A percentile compares a stretch with the other conserved stretches of the same genome.
These are phyloP conservation scores for Geranium brycei DNA, from an alignment of 345 rosid species.

Conservation along the genomic window DNA sequence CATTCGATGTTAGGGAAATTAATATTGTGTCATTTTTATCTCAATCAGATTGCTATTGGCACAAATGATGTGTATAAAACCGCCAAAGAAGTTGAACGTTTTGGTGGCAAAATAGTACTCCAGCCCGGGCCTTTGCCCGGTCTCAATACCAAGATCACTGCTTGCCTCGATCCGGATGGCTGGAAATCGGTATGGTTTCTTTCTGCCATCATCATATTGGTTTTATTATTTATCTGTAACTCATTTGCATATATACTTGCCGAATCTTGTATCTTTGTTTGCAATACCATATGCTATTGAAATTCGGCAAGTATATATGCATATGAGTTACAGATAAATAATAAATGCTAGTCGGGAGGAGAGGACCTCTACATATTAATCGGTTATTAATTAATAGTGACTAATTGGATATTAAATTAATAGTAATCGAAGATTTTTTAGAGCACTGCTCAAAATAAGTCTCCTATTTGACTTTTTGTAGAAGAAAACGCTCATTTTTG, in stretches of 20 bases:
- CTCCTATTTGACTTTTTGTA: not conserved
- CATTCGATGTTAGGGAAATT: not conserved
- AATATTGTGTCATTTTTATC: too few species aligned
- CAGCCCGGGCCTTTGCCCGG: conserved; percentile 31
- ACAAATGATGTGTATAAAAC: conserved; percentile 36
- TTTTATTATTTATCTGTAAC: not conserved
- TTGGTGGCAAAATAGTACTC: conserved; percentile 30
- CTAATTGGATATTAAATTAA: too few species aligned
- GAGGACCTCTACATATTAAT: too few species aligned
- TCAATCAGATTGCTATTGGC: conserved; percentile 20
- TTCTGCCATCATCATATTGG: not conserved
- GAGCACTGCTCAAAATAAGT: not conserved
- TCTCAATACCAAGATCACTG: conserved; percentile 22
- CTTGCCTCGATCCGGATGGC: conserved; percentile 37
- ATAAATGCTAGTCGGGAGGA: too few species aligned
- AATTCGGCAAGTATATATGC: too few species aligned
- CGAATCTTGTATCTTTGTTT: too few species aligned
- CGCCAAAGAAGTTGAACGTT: conserved; percentile 29
- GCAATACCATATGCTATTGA: too few species aligned
- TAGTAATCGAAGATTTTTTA: too few species aligned
- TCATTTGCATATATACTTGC: too few species aligned
- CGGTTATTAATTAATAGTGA: too few species aligned
- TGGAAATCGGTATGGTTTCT: conserved; percentile 24
- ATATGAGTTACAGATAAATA: too few species aligned
- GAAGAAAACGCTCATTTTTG: too few species aligned